phyloP scores from a whole-genome alignment of 1,284 basidiomycete genomes.

The Testicularia cyperi region DNA sequence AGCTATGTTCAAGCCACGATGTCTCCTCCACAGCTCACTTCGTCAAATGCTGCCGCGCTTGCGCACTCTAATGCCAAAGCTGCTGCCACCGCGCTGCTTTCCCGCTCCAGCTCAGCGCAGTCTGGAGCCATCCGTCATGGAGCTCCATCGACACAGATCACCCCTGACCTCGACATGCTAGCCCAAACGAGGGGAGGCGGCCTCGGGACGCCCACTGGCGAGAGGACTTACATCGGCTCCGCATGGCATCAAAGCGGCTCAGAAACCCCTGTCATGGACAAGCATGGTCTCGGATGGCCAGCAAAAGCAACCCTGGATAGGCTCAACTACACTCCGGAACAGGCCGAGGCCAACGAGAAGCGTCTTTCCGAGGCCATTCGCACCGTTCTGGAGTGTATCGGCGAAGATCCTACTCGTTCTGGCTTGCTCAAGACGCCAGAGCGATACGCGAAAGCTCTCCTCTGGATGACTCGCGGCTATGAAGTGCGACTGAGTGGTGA shows the following conservation, averaged over 20 bases:
- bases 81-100: slow-evolving; percentile 22
- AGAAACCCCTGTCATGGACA: slow-evolving; percentile 53
- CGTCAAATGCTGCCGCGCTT: not conserved
- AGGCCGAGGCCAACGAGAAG: slow-evolving; percentile 56
- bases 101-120: slow-evolving; percentile 9
- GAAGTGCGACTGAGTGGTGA: slow-evolving; percentile 86
- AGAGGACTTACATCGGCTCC: slow-evolving; percentile 42
- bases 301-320: slow-evolving; percentile 51
- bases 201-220: slow-evolving; percentile 51
- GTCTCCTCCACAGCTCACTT: not conserved
- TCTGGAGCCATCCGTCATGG: not conserved
- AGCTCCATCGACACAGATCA: slow-evolving; percentile 1
- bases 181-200: slow-evolving; percentile 44
- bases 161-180: slow-evolving; percentile 8
- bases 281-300: slow-evolving; percentile 58
- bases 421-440: slow-evolving; percentile 89
- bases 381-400: slow-evolving; percentile 92
- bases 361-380: slow-evolving; percentile 82
- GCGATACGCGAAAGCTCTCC: slow-evolving; percentile 91
- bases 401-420: slow-evolving; percentile 93
- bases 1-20: slow-evolving; percentile 14
- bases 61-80: slow-evolving; percentile 18
- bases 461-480: slow-evolving; percentile 99
- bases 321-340: slow-evolving; percentile 45
- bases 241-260: slow-evolving; percentile 27